Conservation (phyloP, 208 protist genomes). For the Strigomonas culicis region DNA sequence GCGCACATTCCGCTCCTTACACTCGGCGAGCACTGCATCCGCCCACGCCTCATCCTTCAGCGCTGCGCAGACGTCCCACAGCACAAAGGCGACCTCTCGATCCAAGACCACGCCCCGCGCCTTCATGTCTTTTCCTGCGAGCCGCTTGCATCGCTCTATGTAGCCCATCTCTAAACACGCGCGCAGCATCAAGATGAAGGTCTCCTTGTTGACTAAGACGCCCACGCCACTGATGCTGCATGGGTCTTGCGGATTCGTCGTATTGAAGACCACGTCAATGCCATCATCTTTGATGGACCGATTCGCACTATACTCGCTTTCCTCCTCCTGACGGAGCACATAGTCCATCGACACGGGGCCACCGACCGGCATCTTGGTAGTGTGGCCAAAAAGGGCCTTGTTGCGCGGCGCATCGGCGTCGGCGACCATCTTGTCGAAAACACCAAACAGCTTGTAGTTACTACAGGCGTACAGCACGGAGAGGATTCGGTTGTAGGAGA, state of each 20-base stretch:
- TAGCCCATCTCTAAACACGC: constrained; percentile 44
- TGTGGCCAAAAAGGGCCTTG: neutral
- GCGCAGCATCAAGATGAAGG: constrained; percentile 63
- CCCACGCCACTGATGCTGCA: constrained; percentile 50
- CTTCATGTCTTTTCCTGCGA: constrained; percentile 42
- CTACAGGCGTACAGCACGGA: constrained; percentile 52
- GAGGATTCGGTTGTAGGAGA: constrained; percentile 83
- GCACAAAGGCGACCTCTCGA: constrained; percentile 38
- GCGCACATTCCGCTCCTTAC: constrained; percentile 25
- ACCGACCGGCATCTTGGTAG: neutral
- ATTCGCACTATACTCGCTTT: neutral
- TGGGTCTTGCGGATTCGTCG: constrained; percentile 34
- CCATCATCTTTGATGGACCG: constrained; percentile 9
- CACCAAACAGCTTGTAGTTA: constrained; percentile 62
- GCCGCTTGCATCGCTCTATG: constrained; percentile 29
- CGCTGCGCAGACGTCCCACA: constrained; percentile 48
- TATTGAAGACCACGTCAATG: constrained; percentile 52
- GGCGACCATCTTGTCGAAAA: constrained; percentile 33
- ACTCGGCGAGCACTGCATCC: constrained; percentile 47
- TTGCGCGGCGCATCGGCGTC: too few relatives aligned
- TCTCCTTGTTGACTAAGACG: constrained; percentile 66
- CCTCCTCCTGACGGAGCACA: neutral
- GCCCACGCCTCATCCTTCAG: constrained; percentile 41
- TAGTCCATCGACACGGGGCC: neutral
- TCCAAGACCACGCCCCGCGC: constrained; percentile 27